Evolutionary conservation across 192 early-diverging fungal genomes (phyloP).

Genomic region (Phlyctochytrium planicorne): DNA sequence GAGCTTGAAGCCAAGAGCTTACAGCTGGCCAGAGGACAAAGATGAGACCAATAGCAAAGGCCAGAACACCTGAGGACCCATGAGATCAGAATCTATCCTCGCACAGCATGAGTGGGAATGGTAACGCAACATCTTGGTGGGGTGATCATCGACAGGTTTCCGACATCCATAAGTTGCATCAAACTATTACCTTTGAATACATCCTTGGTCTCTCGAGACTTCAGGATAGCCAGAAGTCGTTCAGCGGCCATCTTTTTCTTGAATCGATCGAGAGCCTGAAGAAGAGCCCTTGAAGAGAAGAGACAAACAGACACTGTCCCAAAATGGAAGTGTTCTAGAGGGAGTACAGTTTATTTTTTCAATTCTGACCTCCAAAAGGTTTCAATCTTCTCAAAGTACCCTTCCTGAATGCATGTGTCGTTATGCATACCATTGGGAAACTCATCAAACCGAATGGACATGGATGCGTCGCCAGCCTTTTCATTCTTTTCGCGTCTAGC

Average conservation of each 20-base stretch:
- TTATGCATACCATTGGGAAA: constrained; percentile 90
- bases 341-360: no score
- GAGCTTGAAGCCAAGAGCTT: constrained; percentile 2
- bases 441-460: constrained; percentile 34
- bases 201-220: constrained; percentile 1
- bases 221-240: background rate
- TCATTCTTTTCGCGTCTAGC: constrained; percentile 30
- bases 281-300: no score
- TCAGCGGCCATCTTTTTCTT: no score
- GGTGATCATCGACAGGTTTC: background rate
- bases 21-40: constrained; percentile 24
- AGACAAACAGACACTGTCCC: no score
- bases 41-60: constrained; percentile 13
- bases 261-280: no score
- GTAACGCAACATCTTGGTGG: no score
- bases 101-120: no score
- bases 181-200: background rate
- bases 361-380: constrained; percentile 33
- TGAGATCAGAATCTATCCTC: no score
- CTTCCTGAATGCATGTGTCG: constrained; percentile 81
- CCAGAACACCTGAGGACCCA: constrained; percentile 5
- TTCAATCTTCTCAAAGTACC: constrained; percentile 78
- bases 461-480: background rate
- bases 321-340: no score
- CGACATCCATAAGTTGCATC: background rate